Base-by-base conservation (phyloP, 2,329 filamentous ascomycete genomes). In the Alternaria sp. region DNA sequence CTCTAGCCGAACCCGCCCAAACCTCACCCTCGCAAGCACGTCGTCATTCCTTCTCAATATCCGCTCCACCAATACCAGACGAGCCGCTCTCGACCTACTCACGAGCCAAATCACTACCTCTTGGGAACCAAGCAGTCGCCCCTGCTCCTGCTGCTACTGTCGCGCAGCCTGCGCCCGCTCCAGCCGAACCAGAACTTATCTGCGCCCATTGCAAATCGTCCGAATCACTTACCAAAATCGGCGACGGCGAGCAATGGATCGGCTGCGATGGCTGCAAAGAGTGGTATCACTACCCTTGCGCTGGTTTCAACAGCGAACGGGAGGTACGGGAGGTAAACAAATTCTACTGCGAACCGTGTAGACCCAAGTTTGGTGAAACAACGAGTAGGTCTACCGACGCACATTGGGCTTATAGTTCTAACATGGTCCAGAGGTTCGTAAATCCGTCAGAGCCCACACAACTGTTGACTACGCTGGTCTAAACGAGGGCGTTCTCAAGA, bases 221-320 rank as follows among this genome's bases (percentile, higher is more conserved):
- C 32, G 83, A 87, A 49, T 84, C 87, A 19, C 83, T 85, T 54
- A 83, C 84, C 36, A 77, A 81, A 21, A 83, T 83, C 32, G 83
- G 81, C 11, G 86, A 88, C 57, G 81, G 84, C 62, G 86, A 89
- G 66, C 83, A 86, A 58, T 91, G 89, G 89, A 89, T 91, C 65
- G 86, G 86, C 45, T 91, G 89, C 73, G 88, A 91, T 75, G 88
- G 87, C 25, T 91, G 89, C 79, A 89, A 90, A 72, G 83, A 83
- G 60, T 91, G 89, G 89, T 90, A 88, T 72, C 89, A 91, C 78
- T 88, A 88, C 63, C 85, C 87, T 57, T 91, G 89, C 74, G 88
- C 88, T 54, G 88, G 88, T 4, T 89, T 91, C 77, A 87, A 86
- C 74, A 89, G 84, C 69, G 87, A 88, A 67, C 83, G 86, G 25